These are phyloP conservation scores for Termitomyces sp. DNA, from an alignment of 768 basidiomycete species.

Conservation along the genomic window DNA sequence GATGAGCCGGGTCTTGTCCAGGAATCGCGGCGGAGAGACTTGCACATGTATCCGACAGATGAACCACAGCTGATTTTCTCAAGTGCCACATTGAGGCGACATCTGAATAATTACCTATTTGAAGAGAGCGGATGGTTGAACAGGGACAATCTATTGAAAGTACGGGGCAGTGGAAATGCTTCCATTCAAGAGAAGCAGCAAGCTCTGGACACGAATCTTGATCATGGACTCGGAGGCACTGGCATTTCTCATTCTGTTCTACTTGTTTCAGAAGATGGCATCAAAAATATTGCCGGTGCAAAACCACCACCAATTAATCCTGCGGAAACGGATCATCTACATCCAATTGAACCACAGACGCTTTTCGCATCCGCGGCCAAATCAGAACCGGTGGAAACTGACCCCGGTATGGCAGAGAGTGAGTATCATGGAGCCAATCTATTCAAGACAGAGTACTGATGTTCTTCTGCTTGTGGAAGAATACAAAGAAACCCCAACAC, in stretches of 20 bases:
- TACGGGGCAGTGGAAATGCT: conserved; percentile 21
- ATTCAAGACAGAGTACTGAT: background rate
- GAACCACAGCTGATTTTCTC: conserved; percentile 61
- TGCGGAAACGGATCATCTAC: conserved; percentile 5
- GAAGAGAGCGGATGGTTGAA: conserved; percentile 56
- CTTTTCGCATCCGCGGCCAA: conserved; percentile 12
- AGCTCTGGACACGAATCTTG: conserved; percentile 1
- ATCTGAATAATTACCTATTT: conserved; percentile 47
- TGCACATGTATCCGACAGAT: conserved; percentile 2
- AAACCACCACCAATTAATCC: conserved; percentile 7
- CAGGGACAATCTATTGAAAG: conserved; percentile 33
- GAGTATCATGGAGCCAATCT: conserved; percentile 4
- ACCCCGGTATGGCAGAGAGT: conserved; percentile 19
- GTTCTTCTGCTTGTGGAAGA: conserved; percentile 37
- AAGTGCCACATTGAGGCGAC: conserved; percentile 63
- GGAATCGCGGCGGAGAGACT: conserved; percentile 11
- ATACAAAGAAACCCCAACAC: conserved; percentile 38
- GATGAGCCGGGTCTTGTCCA: conserved; percentile 18
- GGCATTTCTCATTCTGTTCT: conserved; percentile 48
- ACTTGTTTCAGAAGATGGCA: conserved; percentile 50
- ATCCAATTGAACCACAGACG: conserved; percentile 13
- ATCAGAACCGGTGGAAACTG: conserved; percentile 11
- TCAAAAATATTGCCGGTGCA: conserved; percentile 52
- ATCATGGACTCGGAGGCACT: conserved; percentile 15
- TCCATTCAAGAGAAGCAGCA: background rate